These are phyloP conservation scores for Auriculariales sp. DNA, from an alignment of 768 basidiomycete genomes.

Conservation along the genomic window DNA sequence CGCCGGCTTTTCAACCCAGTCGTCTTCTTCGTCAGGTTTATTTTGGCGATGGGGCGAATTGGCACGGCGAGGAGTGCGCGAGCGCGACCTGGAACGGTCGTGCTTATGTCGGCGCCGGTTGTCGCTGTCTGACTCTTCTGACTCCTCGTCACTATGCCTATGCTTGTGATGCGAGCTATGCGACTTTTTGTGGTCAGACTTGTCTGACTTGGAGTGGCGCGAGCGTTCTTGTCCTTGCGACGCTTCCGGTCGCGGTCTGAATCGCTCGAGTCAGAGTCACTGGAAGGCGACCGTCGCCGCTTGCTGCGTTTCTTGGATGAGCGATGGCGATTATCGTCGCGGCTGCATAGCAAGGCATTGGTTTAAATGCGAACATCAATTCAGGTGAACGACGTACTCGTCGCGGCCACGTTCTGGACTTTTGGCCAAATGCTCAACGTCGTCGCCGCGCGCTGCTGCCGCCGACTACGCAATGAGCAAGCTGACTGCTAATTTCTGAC, in stretches of 20 bases:
- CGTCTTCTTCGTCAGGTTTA: slow-evolving; percentile 28
- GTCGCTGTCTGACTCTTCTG: slow-evolving; percentile 14
- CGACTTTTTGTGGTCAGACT: slow-evolving; percentile 16
- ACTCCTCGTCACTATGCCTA: slow-evolving; percentile 10
- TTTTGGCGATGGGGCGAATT: slow-evolving; percentile 10
- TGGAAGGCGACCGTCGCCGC: slow-evolving; percentile 26
- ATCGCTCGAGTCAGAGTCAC: slow-evolving; percentile 26
- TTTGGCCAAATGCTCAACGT: slow-evolving; percentile 63
- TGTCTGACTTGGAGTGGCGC: slow-evolving; percentile 9
- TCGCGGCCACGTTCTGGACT: slow-evolving; percentile 55
- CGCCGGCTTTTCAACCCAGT: slow-evolving; percentile 52
- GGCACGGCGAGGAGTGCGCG: slow-evolving; percentile 8
- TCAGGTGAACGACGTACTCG: slow-evolving; percentile 26
- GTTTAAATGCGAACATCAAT: not conserved
- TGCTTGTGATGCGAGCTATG: slow-evolving; percentile 18
- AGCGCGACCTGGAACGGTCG: slow-evolving; percentile 4
- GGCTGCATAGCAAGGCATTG: not conserved
- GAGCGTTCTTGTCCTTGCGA: slow-evolving; percentile 41
- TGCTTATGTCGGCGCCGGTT: slow-evolving; percentile 8
- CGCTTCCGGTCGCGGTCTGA: slow-evolving; percentile 46
- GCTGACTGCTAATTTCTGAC: not conserved
- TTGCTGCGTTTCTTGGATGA: slow-evolving; percentile 33
- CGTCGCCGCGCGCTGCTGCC: slow-evolving; percentile 45
- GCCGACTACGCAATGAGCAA: slow-evolving; percentile 34
- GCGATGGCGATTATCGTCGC: slow-evolving; percentile 40